Conservation (phyloP, 495 filamentous ascomycete genomes). For the Elasticomyces elasticus region DNA sequence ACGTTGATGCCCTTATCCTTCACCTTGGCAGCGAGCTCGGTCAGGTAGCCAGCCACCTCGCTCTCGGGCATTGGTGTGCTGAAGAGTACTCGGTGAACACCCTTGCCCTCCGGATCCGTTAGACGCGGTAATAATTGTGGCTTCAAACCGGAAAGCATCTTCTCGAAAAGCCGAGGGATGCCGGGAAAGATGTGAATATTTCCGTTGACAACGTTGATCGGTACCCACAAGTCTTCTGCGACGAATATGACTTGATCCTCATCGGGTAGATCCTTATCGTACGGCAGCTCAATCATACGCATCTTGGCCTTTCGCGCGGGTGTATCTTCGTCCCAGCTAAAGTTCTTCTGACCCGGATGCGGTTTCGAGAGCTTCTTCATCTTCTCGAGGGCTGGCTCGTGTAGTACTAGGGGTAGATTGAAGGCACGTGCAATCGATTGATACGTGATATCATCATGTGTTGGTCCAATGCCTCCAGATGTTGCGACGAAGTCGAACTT, state of each 20-base stretch:
- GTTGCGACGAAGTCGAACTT: constrained; percentile 93
- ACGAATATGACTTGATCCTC: constrained; percentile 69
- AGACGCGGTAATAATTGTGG: constrained; percentile 56
- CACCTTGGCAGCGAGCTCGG: constrained; percentile 61
- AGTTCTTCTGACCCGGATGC: constrained; percentile 60
- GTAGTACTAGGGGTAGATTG: constrained; percentile 59
- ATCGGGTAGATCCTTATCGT: constrained; percentile 52
- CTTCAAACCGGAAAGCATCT: constrained; percentile 66
- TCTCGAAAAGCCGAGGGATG: constrained; percentile 73
- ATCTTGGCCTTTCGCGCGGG: constrained; percentile 67
- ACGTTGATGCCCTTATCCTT: constrained; percentile 73
- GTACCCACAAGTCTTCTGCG: constrained; percentile 79
- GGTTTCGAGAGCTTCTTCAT: constrained; percentile 75
- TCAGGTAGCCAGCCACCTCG: constrained; percentile 69
- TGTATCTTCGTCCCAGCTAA: constrained; percentile 77
- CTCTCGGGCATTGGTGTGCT: constrained; percentile 83
- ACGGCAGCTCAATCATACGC: constrained; percentile 81
- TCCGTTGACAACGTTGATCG: constrained; percentile 73
- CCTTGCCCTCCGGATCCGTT: constrained; percentile 67
- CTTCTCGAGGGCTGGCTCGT: constrained; percentile 60
- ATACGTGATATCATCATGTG: constrained; percentile 98
- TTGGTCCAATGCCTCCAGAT: constrained; percentile 88
- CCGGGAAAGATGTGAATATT: constrained; percentile 92
- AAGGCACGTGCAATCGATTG: constrained; percentile 87
- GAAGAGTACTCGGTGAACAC: constrained; percentile 65